Conservation (phyloP, 805 yeast species). For the Yarrowia sp. region DNA sequence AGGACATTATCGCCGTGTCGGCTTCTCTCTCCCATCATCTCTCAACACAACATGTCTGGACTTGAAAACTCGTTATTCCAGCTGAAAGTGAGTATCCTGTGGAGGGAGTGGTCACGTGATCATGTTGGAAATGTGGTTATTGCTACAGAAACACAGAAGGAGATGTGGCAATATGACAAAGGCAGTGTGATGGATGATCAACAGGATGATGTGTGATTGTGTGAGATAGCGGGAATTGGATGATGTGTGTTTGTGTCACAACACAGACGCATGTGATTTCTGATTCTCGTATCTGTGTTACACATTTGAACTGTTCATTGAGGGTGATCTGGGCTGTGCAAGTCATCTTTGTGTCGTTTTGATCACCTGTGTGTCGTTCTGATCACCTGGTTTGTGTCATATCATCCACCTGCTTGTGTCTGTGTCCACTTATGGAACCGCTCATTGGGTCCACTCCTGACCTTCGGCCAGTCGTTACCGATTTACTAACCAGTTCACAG, state of each 20-base stretch:
- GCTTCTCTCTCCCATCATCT: background rate
- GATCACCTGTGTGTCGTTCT: no score
- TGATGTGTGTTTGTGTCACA: no score
- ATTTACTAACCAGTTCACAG: constrained; percentile 65
- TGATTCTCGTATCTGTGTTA: no score
- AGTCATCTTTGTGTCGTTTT: no score
- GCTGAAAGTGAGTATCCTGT: constrained; percentile 28
- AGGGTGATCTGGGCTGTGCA: no score
- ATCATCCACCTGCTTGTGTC: no score
- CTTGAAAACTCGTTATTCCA: constrained; percentile 37
- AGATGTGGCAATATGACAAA: background rate
- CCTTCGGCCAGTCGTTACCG: background rate
- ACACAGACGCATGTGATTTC: no score
- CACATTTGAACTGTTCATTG: no score
- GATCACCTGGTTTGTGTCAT: no score
- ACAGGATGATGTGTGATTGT: no score
- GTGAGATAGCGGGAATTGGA: no score
- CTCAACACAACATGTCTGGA: constrained; percentile 22
- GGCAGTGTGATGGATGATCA: background rate
- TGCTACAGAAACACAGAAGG: background rate
- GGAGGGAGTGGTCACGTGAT: background rate
- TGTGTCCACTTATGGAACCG: no score
- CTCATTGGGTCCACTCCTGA: background rate
- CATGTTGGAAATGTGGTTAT: background rate
- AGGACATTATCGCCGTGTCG: constrained; percentile 10